Base-by-base conservation (phyloP, 108 stramenopile genomes). In the Nitzschia palea region DNA sequence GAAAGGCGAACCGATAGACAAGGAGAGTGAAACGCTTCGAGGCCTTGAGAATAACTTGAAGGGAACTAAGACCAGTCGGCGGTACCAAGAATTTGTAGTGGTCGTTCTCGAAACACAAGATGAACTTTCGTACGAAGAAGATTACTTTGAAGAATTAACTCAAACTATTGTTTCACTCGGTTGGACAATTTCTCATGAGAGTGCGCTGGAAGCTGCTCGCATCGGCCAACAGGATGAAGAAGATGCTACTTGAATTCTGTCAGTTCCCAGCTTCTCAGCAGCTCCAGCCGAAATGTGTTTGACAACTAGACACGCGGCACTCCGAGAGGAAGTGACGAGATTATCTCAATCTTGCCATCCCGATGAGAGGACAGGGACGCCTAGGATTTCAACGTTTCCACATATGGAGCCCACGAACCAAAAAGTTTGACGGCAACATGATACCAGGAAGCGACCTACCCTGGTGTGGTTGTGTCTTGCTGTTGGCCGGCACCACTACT, bases 31-130 rank as follows among this genome's bases (percentile, higher is more conserved):
- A 4, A 33, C 55, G 6, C 55, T 56, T 20, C 55, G 55, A 2
- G 55, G 55, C 1, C 33, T 56, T 17, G 55, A 56, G 55, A 48
- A 48, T 5, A 12, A 48, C 4, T 48, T 48, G 18, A 4, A 20
- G n/a, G 47, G 47, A 20, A 56, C 30, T 20, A 31, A 34, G 17
- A 17, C 33, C 2, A 56, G 32, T 17, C 28, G 55, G 17, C 55
- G 55, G 12, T 34, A 56, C 17, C 55, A 56, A 32, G 32, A 56
- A 26, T 31, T 32, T 6, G 20, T 56, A 12, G 55, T 56, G 15
- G 20, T 34, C 6, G 55, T 56, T 1, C n/a, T 56, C 23, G 55
- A 56, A 56, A 34, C 55, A 34, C 55, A 56, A 56, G 29, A 56
- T 34, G 55, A 56, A 56, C 33, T 34, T 17, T 56, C 31, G 55